A percentile compares a stretch with the other conserved stretches of the same genome.
These are phyloP conservation scores for Paradendryphiella salina DNA, from an alignment of 2,329 filamentous ascomycete species.

Conservation along the genomic window DNA sequence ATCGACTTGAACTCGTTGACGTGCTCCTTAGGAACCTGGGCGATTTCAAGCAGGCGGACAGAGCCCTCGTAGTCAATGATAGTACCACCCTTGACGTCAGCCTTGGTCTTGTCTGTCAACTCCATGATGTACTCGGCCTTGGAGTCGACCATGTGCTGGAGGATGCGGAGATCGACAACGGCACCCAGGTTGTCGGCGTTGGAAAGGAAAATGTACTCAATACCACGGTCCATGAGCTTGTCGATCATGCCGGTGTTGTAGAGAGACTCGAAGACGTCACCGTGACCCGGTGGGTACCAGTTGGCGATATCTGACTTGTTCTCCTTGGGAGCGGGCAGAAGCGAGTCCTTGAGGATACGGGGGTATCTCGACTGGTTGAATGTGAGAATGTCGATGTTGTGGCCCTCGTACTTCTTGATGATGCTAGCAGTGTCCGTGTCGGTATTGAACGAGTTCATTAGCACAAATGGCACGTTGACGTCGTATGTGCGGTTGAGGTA, in stretches of 20 bases:
- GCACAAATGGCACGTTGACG: slow-evolving; percentile 95
- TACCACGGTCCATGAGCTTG: slow-evolving; percentile 90
- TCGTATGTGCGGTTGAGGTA: slow-evolving; percentile 98
- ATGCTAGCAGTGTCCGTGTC: slow-evolving; percentile 97
- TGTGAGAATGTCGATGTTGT: slow-evolving; percentile 99
- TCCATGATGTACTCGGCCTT: slow-evolving; percentile 99
- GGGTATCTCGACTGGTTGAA: slow-evolving; percentile 99
- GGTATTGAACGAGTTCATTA: slow-evolving; percentile 99
- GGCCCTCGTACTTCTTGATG: slow-evolving; percentile 99
- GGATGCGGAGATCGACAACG: slow-evolving; percentile 94
- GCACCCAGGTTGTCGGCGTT: slow-evolving; percentile 99
- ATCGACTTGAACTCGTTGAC: slow-evolving; percentile 99
- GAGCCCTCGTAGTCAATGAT: slow-evolving; percentile 99
- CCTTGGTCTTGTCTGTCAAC: slow-evolving; percentile 99
- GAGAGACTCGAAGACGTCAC: slow-evolving; percentile 98
- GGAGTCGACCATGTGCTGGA: slow-evolving; percentile 99
- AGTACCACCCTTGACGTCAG: slow-evolving; percentile 99
- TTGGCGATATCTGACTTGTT: slow-evolving; percentile 86
- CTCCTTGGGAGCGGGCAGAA: slow-evolving; percentile 90
- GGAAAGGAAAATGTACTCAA: slow-evolving; percentile 98
- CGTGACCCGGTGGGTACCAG: slow-evolving; percentile 99
- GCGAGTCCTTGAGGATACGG: slow-evolving; percentile 96
- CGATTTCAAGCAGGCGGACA: slow-evolving; percentile 95
- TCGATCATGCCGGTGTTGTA: slow-evolving; percentile 99
- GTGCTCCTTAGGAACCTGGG: slow-evolving; percentile 99